These are phyloP conservation scores for Thecamonas trahens DNA, from an alignment of 78 protist species.

Conservation along the genomic window DNA sequence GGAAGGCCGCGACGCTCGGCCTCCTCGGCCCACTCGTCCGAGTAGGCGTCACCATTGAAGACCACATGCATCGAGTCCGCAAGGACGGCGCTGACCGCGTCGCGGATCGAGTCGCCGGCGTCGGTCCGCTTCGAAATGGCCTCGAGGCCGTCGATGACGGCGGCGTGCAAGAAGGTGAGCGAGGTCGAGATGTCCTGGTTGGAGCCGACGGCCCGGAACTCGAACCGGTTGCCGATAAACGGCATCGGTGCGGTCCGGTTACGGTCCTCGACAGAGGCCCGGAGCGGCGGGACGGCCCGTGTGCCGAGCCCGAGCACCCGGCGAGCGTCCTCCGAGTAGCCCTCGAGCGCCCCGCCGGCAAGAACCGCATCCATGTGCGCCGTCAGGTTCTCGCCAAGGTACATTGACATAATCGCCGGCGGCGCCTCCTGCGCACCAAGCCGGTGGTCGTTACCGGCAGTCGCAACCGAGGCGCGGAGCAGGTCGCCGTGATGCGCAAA, in stretches of 20 bases:
- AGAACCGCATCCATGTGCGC: background rate
- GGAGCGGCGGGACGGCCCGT: slow-evolving; percentile 39
- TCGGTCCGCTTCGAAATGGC: background rate
- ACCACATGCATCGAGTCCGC: slow-evolving; percentile 54
- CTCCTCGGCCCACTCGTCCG: slow-evolving; percentile 56
- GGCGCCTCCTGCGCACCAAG: slow-evolving; percentile 94
- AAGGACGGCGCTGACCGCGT: slow-evolving; percentile 27
- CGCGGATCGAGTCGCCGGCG: background rate
- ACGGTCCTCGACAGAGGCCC: slow-evolving; percentile 73
- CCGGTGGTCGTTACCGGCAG: slow-evolving; percentile 85
- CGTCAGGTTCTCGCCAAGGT: slow-evolving; percentile 65
- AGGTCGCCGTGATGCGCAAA: slow-evolving; percentile 70
- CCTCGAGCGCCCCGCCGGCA: background rate
- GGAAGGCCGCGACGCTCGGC: slow-evolving; percentile 63
- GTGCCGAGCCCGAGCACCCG: background rate
- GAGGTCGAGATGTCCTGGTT: slow-evolving; percentile 50
- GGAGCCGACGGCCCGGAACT: slow-evolving; percentile 89
- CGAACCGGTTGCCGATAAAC: slow-evolving; percentile 79
- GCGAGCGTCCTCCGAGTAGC: background rate
- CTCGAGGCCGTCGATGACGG: slow-evolving; percentile 4
- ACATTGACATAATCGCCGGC: slow-evolving; percentile 89
- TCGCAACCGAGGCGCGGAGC: slow-evolving; percentile 58
- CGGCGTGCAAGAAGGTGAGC: slow-evolving; percentile 51
- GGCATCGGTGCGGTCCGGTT: slow-evolving; percentile 93
- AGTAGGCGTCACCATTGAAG: slow-evolving; percentile 85